These are phyloP conservation scores for Lipomyces chichibuensis DNA, from an alignment of 805 yeast genomes.

Conservation along the genomic window DNA sequence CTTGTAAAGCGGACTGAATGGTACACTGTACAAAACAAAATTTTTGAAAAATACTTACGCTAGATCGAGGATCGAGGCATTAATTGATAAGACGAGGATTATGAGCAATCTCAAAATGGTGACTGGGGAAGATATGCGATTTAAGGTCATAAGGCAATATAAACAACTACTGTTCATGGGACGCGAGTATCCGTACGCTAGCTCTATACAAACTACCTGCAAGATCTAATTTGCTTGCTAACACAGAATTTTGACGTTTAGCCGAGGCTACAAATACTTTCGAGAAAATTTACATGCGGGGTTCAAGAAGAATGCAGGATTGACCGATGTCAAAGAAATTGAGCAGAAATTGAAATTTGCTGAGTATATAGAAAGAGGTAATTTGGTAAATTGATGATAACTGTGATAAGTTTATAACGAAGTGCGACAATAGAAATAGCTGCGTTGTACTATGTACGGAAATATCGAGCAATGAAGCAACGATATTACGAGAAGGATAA, in stretches of 20 bases:
- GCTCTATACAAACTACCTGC: background rate
- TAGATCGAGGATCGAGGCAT: background rate
- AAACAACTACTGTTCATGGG: constrained; percentile 48
- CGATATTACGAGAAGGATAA: constrained; percentile 36
- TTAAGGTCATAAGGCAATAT: constrained; percentile 36
- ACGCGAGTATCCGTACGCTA: constrained; percentile 45
- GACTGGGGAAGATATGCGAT: constrained; percentile 7
- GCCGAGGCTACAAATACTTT: constrained; percentile 43
- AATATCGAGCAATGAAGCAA: constrained; percentile 45
- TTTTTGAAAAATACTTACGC: background rate
- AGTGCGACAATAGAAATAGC: constrained; percentile 40
- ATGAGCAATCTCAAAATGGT: background rate
- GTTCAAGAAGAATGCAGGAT: constrained; percentile 39
- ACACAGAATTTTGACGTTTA: background rate
- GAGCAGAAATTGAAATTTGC: constrained; percentile 43
- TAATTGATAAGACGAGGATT: background rate
- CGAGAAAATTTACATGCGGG: constrained; percentile 41
- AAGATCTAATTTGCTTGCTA: background rate
- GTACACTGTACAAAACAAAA: background rate
- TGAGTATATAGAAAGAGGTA: constrained; percentile 44
- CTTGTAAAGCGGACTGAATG: too few relatives aligned
- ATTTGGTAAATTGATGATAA: background rate
- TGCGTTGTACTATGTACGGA: constrained; percentile 45
- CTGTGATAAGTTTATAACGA: background rate
- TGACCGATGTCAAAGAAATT: constrained; percentile 39